phyloP scores from a whole-genome alignment of 345 rosid species.

The Physaria fendleri region DNA sequence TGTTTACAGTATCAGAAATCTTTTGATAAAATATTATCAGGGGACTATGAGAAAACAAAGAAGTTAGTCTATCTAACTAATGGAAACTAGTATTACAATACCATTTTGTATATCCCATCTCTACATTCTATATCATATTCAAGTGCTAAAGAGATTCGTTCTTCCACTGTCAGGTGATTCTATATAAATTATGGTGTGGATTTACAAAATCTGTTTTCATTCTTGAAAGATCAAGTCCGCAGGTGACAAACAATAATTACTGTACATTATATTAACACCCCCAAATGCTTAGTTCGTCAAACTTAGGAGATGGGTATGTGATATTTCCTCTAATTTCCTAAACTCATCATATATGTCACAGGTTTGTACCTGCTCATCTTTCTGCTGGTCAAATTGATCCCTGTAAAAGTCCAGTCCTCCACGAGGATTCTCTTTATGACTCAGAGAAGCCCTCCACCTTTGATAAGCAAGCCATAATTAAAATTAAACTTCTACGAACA shows the following conservation, averaged over 20 bases:
- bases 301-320: neutral
- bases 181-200: neutral
- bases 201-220: neutral
- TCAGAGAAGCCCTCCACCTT: slow-evolving; percentile 39
- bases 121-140: neutral
- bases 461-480: slow-evolving; percentile 19
- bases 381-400: slow-evolving; percentile 39
- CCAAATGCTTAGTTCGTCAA: neutral
- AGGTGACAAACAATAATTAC: neutral
- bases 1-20: neutral
- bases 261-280: neutral
- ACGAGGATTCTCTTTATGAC: slow-evolving; percentile 38
- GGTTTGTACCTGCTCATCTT: slow-evolving; percentile 31
- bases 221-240: neutral
- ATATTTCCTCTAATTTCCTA: neutral
- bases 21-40: neutral
- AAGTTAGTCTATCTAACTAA: neutral
- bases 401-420: slow-evolving; percentile 37
- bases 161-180: neutral
- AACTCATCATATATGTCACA: neutral
- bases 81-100: neutral
- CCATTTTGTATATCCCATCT: neutral
- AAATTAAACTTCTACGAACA: neutral
- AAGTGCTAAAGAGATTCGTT: neutral
- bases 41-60: neutral